Base-by-base conservation (phyloP, 805 yeast genomes). In the Komagataella phaffii region DNA sequence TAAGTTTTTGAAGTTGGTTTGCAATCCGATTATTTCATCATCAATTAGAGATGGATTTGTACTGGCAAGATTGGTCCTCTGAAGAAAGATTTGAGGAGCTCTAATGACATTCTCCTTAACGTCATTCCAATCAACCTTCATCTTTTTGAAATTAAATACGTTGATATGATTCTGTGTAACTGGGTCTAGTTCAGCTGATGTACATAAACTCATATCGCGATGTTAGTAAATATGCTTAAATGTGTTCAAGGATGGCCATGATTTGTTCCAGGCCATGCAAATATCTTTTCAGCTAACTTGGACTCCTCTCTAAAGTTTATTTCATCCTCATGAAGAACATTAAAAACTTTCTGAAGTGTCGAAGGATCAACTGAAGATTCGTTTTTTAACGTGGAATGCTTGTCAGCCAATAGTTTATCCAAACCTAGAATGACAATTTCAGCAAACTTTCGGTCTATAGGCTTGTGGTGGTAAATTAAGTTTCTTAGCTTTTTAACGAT, bases 211-310 rank as follows among this genome's bases (percentile, higher is more conserved):
- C 6, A 4, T 8, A 30, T 30, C 40, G 40, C 40, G 40, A 30
- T 10, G 14, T 30, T 10, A 30, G 14, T 30, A 8, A 30, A 10
- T 30, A 10, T 5, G 40, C 5, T 19, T 7, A 8, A 17, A 14
- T 17, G 21, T 21, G 17, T 21, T 36, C 62, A 61, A 2, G 85
- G 85, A 60, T 81, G 87, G 0, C 84, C 83, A 57, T 79, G 85
- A 56, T 81, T 75, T 12, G 79, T 72, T 0, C 86, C 85, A 0
- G 87, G 87, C 87, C 87, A 81, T 1, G 87, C 77, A 45, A 65
- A 56, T 43, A 72, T 69, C 47, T 60, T 62, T 46, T 65, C 64
- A 12, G 55, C 55, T 43, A 57, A 56, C 46, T 53, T 49, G 56
- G 44, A 47, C 53, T 48, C n/a, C 52, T 7, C 36, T 46, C 43